Base-by-base conservation (phyloP, 441 rosid genomes). In the Populus hybrid region DNA sequence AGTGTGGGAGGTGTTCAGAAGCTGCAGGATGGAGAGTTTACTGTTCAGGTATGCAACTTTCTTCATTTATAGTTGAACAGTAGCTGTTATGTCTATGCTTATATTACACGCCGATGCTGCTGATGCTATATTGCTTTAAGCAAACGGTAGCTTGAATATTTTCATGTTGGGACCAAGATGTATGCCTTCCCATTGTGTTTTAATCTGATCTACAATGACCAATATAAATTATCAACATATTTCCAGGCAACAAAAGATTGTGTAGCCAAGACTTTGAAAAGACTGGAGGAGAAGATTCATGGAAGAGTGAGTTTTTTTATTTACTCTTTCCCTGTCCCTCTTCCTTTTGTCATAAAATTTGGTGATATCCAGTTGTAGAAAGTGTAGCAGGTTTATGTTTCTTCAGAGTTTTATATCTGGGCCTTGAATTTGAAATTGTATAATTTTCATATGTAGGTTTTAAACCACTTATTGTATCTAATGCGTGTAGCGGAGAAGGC, bases 21-120 rank as follows among this genome's bases (percentile, higher is more conserved):
- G 89, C 89, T 95, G 87, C 98, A 90, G 78, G 97, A 95, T 85
- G 99, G 98, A 79, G 99, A 96, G 79, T 96, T 96, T 83, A 96
- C 91, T 81, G 97, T 96, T 85, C 99, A 96, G 83, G 99, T 94
- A 91, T 79, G 89, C 77, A 81, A 57, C 32, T 35, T 40, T 34
- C 40, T 50, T 19, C 19, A 71, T 72, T 67, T 66, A 9, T 26
- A 50, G n/a, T 59, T 57, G 18, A 38, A 36, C 6, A 23, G 67
- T 14, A 65, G 50, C 67, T 83, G 36, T 76, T 50, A 42, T 76
- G 59, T 57, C 9, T 68, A 32, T 38, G 26, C 50, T 69, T 9
- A 57, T 64, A 24, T 57, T 57, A 9, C 12, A 40, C 19, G 66
- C 46, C 63, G 50, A 36, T 30, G 38, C 63, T 53, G 64, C 53